Evolutionary conservation across 2,329 filamentous ascomycete genomes (phyloP).

Genomic region (Penicillium freii): DNA sequence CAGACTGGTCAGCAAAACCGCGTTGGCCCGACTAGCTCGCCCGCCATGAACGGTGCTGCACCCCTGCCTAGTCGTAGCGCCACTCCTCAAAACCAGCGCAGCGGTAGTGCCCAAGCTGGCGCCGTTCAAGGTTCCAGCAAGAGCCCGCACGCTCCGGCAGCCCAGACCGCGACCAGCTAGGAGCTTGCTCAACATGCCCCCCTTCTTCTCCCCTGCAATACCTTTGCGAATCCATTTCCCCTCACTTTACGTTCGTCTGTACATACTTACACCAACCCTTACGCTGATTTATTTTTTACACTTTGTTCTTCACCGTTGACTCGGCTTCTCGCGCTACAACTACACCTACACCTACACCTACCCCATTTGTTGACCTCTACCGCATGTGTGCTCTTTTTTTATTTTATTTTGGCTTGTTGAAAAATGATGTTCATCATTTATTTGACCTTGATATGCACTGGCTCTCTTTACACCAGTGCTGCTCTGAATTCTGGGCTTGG

Average conservation of each 20-base stretch:
- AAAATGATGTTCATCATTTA: slow-evolving; percentile 16
- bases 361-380: slow-evolving; percentile 2
- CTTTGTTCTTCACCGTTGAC: slow-evolving; percentile 14
- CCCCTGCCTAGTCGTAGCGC: slow-evolving; percentile 45
- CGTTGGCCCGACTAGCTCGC: slow-evolving; percentile 40
- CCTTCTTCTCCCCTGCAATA: background rate
- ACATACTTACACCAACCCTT: slow-evolving; percentile 30
- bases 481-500: slow-evolving; percentile 12
- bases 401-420: slow-evolving; percentile 8
- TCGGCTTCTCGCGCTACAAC: slow-evolving; percentile 15
- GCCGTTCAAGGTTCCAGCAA: slow-evolving; percentile 38
- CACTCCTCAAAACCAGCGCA: slow-evolving; percentile 48
- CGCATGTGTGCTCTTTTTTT: slow-evolving; percentile 19
- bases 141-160: slow-evolving; percentile 44
- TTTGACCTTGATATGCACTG: slow-evolving; percentile 22
- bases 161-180: slow-evolving; percentile 42
- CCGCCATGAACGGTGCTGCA: slow-evolving; percentile 46
- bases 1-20: slow-evolving; percentile 47
- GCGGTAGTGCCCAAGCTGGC: slow-evolving; percentile 44
- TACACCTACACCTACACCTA: slow-evolving; percentile 2
- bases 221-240: slow-evolving; percentile 3
- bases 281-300: slow-evolving; percentile 21
- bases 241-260: slow-evolving; percentile 28
- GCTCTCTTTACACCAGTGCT: slow-evolving; percentile 23
- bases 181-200: background rate